Evolutionary conservation across 2,329 filamentous ascomycete species (phyloP).

Genomic region (Domatiomyces globalis): DNA sequence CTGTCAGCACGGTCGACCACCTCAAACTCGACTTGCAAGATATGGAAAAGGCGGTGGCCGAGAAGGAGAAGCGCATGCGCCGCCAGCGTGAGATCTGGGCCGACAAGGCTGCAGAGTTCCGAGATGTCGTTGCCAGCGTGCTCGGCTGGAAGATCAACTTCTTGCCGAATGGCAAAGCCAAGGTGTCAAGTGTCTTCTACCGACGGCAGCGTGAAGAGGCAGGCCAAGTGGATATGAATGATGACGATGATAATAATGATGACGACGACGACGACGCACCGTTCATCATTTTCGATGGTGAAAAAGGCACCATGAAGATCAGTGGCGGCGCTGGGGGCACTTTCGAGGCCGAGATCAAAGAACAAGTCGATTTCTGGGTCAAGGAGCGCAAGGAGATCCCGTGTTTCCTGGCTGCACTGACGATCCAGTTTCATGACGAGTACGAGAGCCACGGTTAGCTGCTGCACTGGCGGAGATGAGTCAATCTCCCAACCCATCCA

Average conservation of each 20-base stretch:
- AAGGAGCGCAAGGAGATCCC: constrained; percentile 86
- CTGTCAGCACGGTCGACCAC: constrained; percentile 59
- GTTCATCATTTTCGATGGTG: constrained; percentile 70
- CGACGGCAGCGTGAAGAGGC: constrained; percentile 40
- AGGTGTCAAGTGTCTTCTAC: constrained; percentile 74
- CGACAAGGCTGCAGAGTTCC: constrained; percentile 83
- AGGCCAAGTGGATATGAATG: constrained; percentile 38
- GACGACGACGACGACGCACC: constrained; percentile 36
- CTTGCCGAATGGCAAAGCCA: constrained; percentile 91
- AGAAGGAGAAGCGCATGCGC: constrained; percentile 62
- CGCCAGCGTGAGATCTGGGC: constrained; percentile 89
- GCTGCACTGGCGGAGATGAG: too few species aligned
- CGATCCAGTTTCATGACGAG: constrained; percentile 78
- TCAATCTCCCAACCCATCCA: too few species aligned
- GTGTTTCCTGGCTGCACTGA: constrained; percentile 80
- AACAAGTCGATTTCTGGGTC: constrained; percentile 91
- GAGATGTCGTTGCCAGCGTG: constrained; percentile 81
- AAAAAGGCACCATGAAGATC: constrained; percentile 96
- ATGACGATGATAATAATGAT: constrained; percentile 41
- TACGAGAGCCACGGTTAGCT: neutral
- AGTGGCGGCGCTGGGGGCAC: constrained; percentile 73
- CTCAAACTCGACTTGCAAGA: constrained; percentile 62
- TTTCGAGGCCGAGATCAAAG: constrained; percentile 72
- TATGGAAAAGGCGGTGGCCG: constrained; percentile 53
- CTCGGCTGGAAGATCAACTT: constrained; percentile 93